A percentile compares a stretch with the other conserved stretches of the same genome.
Evolutionary conservation across 2,329 filamentous ascomycete genomes (phyloP).

Genomic region (Clonostachys byssicola): DNA sequence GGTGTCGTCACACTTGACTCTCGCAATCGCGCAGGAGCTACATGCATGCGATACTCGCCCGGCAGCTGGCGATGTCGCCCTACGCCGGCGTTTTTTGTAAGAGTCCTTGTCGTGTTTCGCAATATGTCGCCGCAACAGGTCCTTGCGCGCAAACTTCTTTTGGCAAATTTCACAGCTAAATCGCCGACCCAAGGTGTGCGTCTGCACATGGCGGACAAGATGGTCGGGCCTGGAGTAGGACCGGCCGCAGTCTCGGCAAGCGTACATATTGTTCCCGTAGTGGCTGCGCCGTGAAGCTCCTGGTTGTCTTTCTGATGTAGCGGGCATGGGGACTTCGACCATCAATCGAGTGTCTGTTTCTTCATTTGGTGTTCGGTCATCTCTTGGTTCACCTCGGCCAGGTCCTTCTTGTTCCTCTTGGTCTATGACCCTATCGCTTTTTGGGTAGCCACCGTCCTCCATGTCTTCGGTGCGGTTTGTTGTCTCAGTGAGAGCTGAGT

Average conservation of each 20-base stretch:
- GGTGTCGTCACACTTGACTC: slow-evolving; percentile 50
- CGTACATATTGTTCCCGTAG: too few relatives aligned
- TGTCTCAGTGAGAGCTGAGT: too few relatives aligned
- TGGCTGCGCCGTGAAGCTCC: too few relatives aligned
- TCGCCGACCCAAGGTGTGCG: slow-evolving; percentile 43
- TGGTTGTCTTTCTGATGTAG: slow-evolving; percentile 15
- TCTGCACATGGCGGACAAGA: slow-evolving; percentile 45
- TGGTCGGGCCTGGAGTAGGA: slow-evolving; percentile 50
- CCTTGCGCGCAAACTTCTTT: slow-evolving; percentile 49
- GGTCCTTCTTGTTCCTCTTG: too few relatives aligned
- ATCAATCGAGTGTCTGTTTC: too few relatives aligned
- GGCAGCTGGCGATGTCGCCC: slow-evolving; percentile 35
- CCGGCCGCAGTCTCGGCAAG: slow-evolving; percentile 45
- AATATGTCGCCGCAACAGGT: slow-evolving; percentile 47
- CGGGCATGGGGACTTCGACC: too few relatives aligned
- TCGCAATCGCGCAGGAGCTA: slow-evolving; percentile 43
- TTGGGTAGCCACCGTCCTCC: too few relatives aligned
- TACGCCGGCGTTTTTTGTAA: slow-evolving; percentile 40
- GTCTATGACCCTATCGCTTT: too few relatives aligned
- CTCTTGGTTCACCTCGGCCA: too few relatives aligned
- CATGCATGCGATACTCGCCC: slow-evolving; percentile 50
- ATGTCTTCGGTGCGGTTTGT: too few relatives aligned
- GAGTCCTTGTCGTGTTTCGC: slow-evolving; percentile 45
- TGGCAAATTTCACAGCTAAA: slow-evolving; percentile 45
- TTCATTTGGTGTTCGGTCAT: too few relatives aligned